phyloP scores from a whole-genome alignment of 768 basidiomycete genomes.

The Suillus variegatus region DNA sequence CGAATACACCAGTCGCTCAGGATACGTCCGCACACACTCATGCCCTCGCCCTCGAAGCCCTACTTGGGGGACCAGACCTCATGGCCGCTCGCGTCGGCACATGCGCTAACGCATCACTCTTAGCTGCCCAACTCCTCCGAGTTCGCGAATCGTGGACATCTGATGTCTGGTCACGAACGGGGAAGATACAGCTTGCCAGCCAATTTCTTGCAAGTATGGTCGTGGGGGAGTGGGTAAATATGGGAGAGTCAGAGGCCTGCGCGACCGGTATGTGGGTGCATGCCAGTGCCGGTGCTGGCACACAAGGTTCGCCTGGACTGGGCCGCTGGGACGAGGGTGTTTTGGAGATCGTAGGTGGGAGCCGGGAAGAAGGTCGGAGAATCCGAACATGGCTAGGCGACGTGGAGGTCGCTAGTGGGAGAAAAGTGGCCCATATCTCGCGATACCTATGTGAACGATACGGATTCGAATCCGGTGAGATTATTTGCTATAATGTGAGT shows the following conservation, averaged over 20 bases:
- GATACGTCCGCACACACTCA: constrained; percentile 83
- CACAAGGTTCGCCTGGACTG: constrained; percentile 32
- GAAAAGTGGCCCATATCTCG: constrained; percentile 65
- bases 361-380: constrained; percentile 68
- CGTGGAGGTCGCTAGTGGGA: constrained; percentile 67
- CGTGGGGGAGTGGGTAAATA: constrained; percentile 68
- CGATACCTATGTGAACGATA: constrained; percentile 79
- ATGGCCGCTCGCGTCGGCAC: constrained; percentile 80
- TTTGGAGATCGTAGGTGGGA: constrained; percentile 77
- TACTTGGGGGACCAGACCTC: constrained; percentile 75
- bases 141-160: constrained; percentile 77
- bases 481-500: constrained; percentile 10
- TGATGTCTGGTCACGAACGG: constrained; percentile 79
- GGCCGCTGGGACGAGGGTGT: constrained; percentile 80
- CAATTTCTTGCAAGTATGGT: constrained; percentile 73
- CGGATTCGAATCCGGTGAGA: constrained; percentile 72
- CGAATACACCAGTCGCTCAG: constrained; percentile 74
- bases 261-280: constrained; percentile 81
- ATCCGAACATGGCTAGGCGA: constrained; percentile 84
- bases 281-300: constrained; percentile 13
- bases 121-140: constrained; percentile 75
- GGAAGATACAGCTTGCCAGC: constrained; percentile 75
- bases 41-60: constrained; percentile 71
- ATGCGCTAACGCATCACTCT: constrained; percentile 65
- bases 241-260: constrained; percentile 77